Base-by-base conservation (phyloP, 1,139 yeast genomes). In the Suhomyces terraborum region DNA sequence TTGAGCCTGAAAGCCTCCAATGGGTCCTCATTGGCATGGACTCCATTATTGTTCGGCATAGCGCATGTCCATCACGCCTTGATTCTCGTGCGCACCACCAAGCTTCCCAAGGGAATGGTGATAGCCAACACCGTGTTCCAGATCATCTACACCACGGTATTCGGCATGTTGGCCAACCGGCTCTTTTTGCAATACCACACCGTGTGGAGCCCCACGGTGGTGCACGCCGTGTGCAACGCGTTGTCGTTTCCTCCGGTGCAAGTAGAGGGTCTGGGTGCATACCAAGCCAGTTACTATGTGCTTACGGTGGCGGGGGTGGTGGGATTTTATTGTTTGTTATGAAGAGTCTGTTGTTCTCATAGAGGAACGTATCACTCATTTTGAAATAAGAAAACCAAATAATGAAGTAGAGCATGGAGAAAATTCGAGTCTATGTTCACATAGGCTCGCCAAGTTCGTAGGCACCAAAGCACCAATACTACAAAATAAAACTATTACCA, bases 31-130 rank as follows among this genome's bases (percentile, higher is more conserved):
- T 55, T 62, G 37, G 60, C 63, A 17, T 46, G 48, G 48, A 74
- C 91, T 2, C 96, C 97, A 0, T 55, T 83, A 16, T 75, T 82
- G 49, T 93, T 93, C 66, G 96, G 96, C 1, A 56, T 88, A n/a
- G 97, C 98, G 0, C 99, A 93, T 62, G 45, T 86, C 14, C 96
- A 93, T 58, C 98, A 93, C 61, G 95, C 82, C 1, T 74, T 73
- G 50, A 87, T 82, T 45, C 54, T 79, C 40, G 70, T 68, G 46
- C 53, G 59, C 7, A 45, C 43, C 31, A 42, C 60, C 49, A 21
- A 66, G 58, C 5, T 57, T 43, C 43, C 68, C 0, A 5, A 63
- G 2, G 34, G 51, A 1, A 55, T 62, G n/a, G 71, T 80, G 5
- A 32, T 75, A 0, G 35, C 75, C 12, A 61, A 67, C 8, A 69